A percentile compares a stretch with the other conserved stretches of the same genome.
phyloP scores from a whole-genome alignment of 2,329 filamentous ascomycete species.

The Aspergillus spinulosporus region DNA sequence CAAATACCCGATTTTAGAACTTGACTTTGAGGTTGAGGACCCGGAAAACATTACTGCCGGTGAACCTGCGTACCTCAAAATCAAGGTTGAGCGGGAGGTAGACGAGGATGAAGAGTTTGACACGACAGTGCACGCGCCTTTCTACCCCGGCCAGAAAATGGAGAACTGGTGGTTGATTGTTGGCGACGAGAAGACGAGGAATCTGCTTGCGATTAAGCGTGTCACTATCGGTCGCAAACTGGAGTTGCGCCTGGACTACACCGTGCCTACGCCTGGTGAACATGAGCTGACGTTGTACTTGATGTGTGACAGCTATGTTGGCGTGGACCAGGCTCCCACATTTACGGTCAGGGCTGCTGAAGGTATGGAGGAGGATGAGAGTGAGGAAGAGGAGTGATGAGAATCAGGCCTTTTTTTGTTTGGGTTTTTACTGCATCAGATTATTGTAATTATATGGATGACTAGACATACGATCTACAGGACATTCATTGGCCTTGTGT shows the following conservation, averaged over 20 bases:
- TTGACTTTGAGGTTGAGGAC: constrained; percentile 85
- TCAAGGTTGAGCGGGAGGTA: constrained; percentile 81
- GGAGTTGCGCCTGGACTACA: constrained; percentile 80
- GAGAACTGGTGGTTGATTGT: constrained; percentile 99
- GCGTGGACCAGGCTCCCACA: constrained; percentile 90
- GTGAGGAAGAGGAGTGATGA: constrained; percentile 64
- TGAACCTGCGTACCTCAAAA: constrained; percentile 75
- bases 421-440: background rate
- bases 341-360: constrained; percentile 86
- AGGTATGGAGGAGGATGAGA: constrained; percentile 91
- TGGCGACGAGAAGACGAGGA: constrained; percentile 86
- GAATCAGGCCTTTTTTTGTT: constrained; percentile 12
- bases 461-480: constrained; percentile 15
- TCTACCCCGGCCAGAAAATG: constrained; percentile 87
- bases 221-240: constrained; percentile 80
- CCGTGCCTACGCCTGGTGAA: constrained; percentile 79
- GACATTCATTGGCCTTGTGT: background rate
- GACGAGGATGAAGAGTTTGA: constrained; percentile 74
- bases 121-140: constrained; percentile 86
- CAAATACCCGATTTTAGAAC: constrained; percentile 91
- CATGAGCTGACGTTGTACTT: constrained; percentile 88
- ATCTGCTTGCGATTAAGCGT: constrained; percentile 87
- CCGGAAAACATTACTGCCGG: constrained; percentile 77
- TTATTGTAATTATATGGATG: constrained; percentile 12
- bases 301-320: constrained; percentile 96